Conservation (phyloP, 306 rosid species). For the Medicago lupulina region DNA sequence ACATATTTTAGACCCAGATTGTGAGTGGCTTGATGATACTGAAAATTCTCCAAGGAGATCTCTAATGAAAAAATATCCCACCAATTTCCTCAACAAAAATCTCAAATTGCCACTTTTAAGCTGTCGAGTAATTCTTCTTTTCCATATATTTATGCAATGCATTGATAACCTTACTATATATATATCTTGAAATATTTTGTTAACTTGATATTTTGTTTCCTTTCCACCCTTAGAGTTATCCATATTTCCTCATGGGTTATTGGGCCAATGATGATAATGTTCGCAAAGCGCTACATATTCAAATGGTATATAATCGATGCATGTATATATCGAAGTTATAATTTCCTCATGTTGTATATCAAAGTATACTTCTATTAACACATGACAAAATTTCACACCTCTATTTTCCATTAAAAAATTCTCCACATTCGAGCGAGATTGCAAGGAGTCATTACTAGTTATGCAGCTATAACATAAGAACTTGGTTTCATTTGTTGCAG, state of each 20-base stretch:
- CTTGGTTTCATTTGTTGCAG: conserved; percentile 35
- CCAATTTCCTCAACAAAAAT: background rate
- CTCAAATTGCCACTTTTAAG: conserved; percentile 39
- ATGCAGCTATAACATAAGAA: background rate
- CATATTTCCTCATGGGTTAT: conserved; percentile 40
- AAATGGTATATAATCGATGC: conserved; percentile 46
- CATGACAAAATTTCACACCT: background rate
- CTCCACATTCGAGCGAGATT: background rate
- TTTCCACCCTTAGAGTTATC: conserved; percentile 39
- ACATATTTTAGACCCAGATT: conserved; percentile 52
- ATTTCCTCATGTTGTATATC: background rate
- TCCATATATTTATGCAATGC: background rate
- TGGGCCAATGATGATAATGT: conserved; percentile 72
- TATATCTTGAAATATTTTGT: background rate
- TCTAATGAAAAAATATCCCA: conserved; percentile 26
- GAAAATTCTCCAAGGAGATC: conserved; percentile 39
- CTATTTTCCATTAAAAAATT: background rate
- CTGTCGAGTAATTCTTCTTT: conserved; percentile 50
- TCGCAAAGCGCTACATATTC: conserved; percentile 57
- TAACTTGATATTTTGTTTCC: background rate
- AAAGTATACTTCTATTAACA: background rate
- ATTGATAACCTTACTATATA: background rate
- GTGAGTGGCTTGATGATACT: conserved; percentile 25
- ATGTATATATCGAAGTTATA: background rate
- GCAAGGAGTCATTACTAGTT: no score